Base-by-base conservation (phyloP, 2,329 filamentous ascomycete species). In the Colletotrichum sansevieriae region DNA sequence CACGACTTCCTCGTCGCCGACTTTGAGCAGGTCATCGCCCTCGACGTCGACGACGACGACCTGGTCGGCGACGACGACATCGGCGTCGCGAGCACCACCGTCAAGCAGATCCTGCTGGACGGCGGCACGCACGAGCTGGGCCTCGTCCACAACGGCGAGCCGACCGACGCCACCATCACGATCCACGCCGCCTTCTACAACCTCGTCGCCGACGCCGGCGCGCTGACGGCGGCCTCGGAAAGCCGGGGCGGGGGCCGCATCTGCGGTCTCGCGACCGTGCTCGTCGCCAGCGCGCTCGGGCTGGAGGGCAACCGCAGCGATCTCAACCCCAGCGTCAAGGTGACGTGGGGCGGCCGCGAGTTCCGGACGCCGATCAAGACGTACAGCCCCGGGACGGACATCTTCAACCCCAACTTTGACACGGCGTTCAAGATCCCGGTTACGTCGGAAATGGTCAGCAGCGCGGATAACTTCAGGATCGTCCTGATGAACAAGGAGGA, bases 371-470 rank as follows among this genome's bases (percentile, higher is more conserved):
- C 76, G 1, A 74, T 77, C 63, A 81, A 83, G 75, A 74, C 77
- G 0, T 83, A 85, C 72, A 77, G 75, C 2, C 82, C 82, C 0
- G 83, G 83, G 2, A 78, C 74, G 3, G 83, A 85, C 57, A 83
- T 85, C 70, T 82, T 81, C 75, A 85, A 84, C 72, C 83, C 83
- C 2, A 75, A 78, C 2, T 85, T 84, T 61, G 82, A 84, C 65
- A 78, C 81, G 71, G 78, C 79, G 0, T 85, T 84, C 74, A 75
- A 74, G 8, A 77, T 85, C 51, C 81, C 82, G 0, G 63, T 85
- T 7, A 74, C 74, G 15, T 76, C 74, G 9, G 75, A 74, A 12
- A 70, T 76, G 71, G 56, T 77, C 1, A 70, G 71, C 37, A 73
- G 74, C 44, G 72, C 74, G 4, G 71, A 72, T 1, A 74, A 44